phyloP scores from a whole-genome alignment of 192 early-diverging fungal genomes.

The Entophlyctis luteolus region DNA sequence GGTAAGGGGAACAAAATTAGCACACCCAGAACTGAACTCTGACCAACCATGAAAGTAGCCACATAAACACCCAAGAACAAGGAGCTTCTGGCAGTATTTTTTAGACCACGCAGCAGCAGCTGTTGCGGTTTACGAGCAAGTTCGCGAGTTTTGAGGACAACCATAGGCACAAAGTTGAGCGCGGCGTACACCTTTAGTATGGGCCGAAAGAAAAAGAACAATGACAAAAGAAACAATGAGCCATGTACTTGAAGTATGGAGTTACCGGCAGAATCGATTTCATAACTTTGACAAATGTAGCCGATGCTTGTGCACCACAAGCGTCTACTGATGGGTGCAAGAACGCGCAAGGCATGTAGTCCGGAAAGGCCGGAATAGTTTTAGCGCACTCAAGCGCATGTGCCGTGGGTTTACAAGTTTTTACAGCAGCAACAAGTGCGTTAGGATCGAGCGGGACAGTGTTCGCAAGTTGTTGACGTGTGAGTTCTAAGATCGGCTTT shows the following conservation, averaged over 20 bases:
- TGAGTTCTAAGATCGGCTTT: background rate
- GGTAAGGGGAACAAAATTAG: background rate
- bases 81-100: conserved; percentile 60
- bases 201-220: conserved; percentile 35
- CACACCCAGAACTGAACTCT: too few species aligned
- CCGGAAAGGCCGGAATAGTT: background rate
- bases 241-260: background rate
- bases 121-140: conserved; percentile 55
- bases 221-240: background rate
- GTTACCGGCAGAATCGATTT: conserved; percentile 22
- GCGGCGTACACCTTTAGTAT: conserved; percentile 62
- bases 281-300: conserved; percentile 24
- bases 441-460: background rate
- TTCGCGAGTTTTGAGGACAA: conserved; percentile 58
- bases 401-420: background rate
- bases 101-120: conserved; percentile 44
- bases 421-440: background rate
- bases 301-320: conserved; percentile 44
- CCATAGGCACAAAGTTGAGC: conserved; percentile 70
- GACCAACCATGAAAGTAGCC: conserved; percentile 50
- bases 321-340: conserved; percentile 35
- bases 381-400: background rate
- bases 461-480: conserved; percentile 2
- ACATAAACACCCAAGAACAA: conserved; percentile 67
- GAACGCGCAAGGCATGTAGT: conserved; percentile 9